Evolutionary conservation across 306 rosid species (phyloP).

Genomic region (Cicer chorassanicum): DNA sequence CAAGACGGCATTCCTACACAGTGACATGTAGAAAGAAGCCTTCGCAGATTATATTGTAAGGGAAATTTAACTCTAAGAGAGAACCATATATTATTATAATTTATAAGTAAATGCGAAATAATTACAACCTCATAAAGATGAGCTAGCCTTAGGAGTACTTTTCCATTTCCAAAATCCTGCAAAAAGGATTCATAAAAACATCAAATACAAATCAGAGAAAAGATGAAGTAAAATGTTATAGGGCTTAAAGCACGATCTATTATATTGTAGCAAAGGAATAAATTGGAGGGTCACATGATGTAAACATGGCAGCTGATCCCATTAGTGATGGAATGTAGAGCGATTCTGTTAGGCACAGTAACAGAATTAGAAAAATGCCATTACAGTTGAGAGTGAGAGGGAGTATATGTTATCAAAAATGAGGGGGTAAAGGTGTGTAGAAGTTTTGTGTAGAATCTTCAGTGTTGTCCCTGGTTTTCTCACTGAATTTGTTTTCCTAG

Average conservation of each 20-base stretch:
- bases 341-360: too few relatives aligned
- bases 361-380: too few relatives aligned
- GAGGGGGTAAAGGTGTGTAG: too few relatives aligned
- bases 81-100: conserved; percentile 12
- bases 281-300: too few relatives aligned
- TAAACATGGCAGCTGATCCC: too few relatives aligned
- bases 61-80: conserved; percentile 32
- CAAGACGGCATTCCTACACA: neutral
- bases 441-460: too few relatives aligned
- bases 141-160: conserved; percentile 79
- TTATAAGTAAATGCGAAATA: conserved; percentile 39
- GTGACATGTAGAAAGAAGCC: neutral
- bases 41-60: conserved; percentile 7
- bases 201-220: conserved; percentile 19
- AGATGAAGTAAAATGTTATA: conserved; percentile 26
- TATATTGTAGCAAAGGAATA: too few relatives aligned
- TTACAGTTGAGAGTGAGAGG: too few relatives aligned
- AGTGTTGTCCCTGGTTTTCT: neutral
- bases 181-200: conserved; percentile 44
- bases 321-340: too few relatives aligned
- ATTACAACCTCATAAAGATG: conserved; percentile 78
- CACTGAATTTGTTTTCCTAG: neutral
- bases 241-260: conserved; percentile 25
- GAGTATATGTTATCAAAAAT: too few relatives aligned
- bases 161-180: conserved; percentile 82